Conservation (phyloP, 257 asterid species). For the Solanum habrochaites region DNA sequence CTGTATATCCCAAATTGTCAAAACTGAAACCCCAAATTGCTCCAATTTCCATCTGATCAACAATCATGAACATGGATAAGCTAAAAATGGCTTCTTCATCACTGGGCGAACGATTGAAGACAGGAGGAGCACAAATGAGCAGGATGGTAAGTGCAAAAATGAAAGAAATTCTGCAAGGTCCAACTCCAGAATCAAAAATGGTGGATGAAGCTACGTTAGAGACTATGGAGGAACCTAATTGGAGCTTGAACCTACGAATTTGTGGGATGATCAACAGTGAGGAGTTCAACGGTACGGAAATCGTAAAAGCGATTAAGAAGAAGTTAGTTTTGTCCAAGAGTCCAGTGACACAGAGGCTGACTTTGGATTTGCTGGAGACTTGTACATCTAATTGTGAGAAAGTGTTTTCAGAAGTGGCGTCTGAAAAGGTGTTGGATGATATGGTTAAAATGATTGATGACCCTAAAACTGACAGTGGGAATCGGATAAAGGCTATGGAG, state of each 20-base stretch:
- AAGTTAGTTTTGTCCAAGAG: constrained; percentile 43
- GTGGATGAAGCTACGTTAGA: constrained; percentile 88
- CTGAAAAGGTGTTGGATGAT: constrained; percentile 86
- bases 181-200: constrained; percentile 77
- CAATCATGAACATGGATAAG: constrained; percentile 65
- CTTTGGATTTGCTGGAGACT: constrained; percentile 73
- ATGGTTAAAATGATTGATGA: constrained; percentile 81
- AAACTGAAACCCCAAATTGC: not conserved
- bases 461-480: constrained; percentile 54
- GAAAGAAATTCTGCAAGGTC: constrained; percentile 66
- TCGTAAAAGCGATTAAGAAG: constrained; percentile 68
- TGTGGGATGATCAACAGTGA: constrained; percentile 68
- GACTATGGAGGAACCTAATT: constrained; percentile 53
- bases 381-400: constrained; percentile 87
- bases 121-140: constrained; percentile 72
- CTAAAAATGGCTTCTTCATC: constrained; percentile 81
- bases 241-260: constrained; percentile 93
- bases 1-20: not conserved
- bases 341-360: constrained; percentile 30
- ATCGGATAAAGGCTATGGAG: constrained; percentile 62
- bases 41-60: not conserved
- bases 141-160: constrained; percentile 64
- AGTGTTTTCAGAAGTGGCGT: constrained; percentile 83
- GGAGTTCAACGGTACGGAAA: constrained; percentile 63
- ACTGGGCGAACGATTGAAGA: constrained; percentile 57